Evolutionary conservation across 176 grass and related monocot genomes (phyloP).

Genomic region (Musa beccarii): DNA sequence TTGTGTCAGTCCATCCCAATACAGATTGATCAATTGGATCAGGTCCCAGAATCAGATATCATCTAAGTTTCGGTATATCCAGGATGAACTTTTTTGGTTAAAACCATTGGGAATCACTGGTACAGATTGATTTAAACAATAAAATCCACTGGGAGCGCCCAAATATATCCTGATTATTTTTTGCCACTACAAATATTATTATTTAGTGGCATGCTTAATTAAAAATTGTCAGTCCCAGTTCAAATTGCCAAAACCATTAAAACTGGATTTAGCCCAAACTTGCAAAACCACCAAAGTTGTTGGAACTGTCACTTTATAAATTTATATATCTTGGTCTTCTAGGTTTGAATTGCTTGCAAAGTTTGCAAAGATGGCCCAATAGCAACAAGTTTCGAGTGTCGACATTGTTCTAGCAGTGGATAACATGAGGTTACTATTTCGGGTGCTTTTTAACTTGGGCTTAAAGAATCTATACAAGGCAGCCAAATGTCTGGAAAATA

Average conservation of each 20-base stretch:
- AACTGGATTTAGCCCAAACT: not conserved
- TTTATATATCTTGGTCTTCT: no score
- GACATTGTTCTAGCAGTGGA: not conserved
- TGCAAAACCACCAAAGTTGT: not conserved
- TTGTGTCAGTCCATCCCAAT: not conserved
- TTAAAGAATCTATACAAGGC: no score
- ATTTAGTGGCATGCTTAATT: not conserved
- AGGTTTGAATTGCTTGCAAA: no score
- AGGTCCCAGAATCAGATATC: not conserved
- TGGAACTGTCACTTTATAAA: not conserved
- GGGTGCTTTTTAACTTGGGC: no score
- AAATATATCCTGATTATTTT: conserved; percentile 1
- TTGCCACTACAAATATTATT: not conserved
- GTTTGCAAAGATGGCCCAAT: no score
- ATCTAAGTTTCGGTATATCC: not conserved
- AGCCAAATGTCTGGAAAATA: no score
- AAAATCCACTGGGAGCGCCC: not conserved
- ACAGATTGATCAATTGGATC: not conserved
- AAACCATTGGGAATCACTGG: not conserved
- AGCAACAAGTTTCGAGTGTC: not conserved
- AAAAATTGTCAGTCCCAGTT: not conserved
- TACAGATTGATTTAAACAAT: not conserved
- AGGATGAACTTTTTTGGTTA: not conserved
- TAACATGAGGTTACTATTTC: no score
- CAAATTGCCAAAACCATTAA: not conserved